Percentiles rank a stretch among this genome's conserved stretches.
Evolutionary conservation across 306 rosid genomes (phyloP).

Genomic region (Cyclanthera cordifolia): DNA sequence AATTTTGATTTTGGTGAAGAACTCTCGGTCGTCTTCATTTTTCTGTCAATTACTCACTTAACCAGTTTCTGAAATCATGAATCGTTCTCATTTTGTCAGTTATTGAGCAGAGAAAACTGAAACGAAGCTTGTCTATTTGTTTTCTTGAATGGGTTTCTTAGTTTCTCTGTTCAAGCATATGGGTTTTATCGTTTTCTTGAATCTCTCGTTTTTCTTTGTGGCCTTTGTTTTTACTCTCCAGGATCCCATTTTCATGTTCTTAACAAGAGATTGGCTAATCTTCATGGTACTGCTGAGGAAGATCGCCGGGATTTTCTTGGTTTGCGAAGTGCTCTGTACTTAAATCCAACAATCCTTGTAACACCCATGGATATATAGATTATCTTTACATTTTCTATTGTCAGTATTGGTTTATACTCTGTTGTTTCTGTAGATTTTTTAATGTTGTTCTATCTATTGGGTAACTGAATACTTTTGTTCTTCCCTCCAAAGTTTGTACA

Average conservation of each 20-base stretch:
- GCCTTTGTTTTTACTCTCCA: not conserved
- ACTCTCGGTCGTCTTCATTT: no score
- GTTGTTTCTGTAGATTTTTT: constrained; percentile 44
- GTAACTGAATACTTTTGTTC: constrained; percentile 68
- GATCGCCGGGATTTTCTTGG: not conserved
- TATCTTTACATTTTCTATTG: constrained; percentile 60
- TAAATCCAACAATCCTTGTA: constrained; percentile 30
- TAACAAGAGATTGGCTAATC: not conserved
- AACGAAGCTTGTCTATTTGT: not conserved
- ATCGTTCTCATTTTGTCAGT: no score
- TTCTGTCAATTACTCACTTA: no score
- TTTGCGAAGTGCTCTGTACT: constrained; percentile 44
- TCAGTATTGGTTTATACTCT: constrained; percentile 32
- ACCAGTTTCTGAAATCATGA: no score
- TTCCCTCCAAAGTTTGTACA: constrained; percentile 53
- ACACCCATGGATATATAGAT: constrained; percentile 51
- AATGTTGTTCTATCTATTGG: constrained; percentile 59
- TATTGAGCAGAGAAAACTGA: no score
- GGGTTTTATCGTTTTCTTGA: constrained; percentile 6
- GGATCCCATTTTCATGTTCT: not conserved
- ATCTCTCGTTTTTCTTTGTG: constrained; percentile 9
- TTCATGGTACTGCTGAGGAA: not conserved
- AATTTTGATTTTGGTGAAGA: no score
- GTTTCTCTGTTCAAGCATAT: not conserved
- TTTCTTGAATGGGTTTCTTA: constrained; percentile 17